Percentiles rank a stretch among this genome's conserved stretches.
Conservation (phyloP, 1,284 basidiomycete genomes). For the Pisolithus thermaeus region DNA sequence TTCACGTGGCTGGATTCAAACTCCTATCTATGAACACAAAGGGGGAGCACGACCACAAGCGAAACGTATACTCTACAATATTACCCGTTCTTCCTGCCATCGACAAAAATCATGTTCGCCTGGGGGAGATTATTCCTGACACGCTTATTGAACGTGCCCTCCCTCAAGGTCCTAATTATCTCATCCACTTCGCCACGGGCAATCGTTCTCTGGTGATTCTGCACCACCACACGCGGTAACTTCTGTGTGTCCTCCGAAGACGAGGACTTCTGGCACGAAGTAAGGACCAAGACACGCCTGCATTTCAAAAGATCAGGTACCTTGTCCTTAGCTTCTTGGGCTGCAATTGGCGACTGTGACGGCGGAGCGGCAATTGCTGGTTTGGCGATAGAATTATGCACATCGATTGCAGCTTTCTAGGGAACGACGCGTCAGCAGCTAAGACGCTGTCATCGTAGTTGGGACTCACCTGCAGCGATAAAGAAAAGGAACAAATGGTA, state of each 20-base stretch:
- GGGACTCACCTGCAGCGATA: slow-evolving; percentile 54
- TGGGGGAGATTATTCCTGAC: slow-evolving; percentile 38
- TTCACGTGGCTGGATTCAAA: too few species aligned
- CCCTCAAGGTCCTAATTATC: slow-evolving; percentile 75
- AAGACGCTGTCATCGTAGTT: background rate
- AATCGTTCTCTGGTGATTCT: slow-evolving; percentile 40
- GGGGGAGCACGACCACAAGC: too few species aligned
- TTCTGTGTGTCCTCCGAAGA: background rate
- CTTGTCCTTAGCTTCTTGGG: background rate
- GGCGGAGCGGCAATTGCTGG: slow-evolving; percentile 18
- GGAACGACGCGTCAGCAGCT: slow-evolving; percentile 1
- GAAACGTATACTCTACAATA: background rate
- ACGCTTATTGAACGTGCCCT: slow-evolving; percentile 51
- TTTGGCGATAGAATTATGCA: slow-evolving; percentile 50
- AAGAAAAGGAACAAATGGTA: slow-evolving; percentile 67
- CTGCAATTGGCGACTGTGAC: background rate
- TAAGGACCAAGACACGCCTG: background rate
- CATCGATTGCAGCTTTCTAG: slow-evolving; percentile 73
- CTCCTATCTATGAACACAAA: too few species aligned
- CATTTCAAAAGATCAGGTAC: background rate
- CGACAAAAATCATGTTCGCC: slow-evolving; percentile 76
- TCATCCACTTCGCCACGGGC: slow-evolving; percentile 76
- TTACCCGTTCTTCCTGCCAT: slow-evolving; percentile 29
- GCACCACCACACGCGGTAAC: too few species aligned
- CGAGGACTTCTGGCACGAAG: slow-evolving; percentile 9